Conservation (phyloP, 2,329 filamentous ascomycete species). For the Hymenoscyphus linearis region DNA sequence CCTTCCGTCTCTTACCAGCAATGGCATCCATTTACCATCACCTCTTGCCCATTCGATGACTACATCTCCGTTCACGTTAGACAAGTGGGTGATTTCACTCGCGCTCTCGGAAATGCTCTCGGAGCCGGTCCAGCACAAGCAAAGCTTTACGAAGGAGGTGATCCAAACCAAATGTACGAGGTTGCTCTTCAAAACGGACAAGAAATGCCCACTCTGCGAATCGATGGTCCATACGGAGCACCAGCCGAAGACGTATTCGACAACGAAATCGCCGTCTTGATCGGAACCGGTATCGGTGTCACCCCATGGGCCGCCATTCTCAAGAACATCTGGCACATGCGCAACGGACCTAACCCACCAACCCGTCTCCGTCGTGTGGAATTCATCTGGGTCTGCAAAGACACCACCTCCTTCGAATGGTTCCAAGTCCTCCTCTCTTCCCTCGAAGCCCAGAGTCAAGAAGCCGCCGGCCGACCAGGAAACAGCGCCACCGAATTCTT, state of each 20-base stretch:
- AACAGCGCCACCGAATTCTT: conserved; percentile 76
- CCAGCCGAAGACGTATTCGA: conserved; percentile 97
- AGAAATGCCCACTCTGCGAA: conserved; percentile 81
- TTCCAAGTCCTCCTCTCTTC: conserved; percentile 92
- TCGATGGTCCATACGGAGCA: conserved; percentile 94
- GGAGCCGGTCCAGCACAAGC: conserved; percentile 83
- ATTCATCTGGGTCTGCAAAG: conserved; percentile 98
- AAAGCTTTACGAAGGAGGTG: conserved; percentile 89
- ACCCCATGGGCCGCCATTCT: conserved; percentile 83
- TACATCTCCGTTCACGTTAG: conserved; percentile 93
- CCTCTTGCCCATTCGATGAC: conserved; percentile 91
- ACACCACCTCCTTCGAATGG: conserved; percentile 96
- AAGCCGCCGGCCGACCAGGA: conserved; percentile 61
- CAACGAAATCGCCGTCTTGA: conserved; percentile 81
- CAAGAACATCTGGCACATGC: conserved; percentile 98
- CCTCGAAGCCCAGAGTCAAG: conserved; percentile 77
- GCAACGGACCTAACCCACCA: conserved; percentile 83
- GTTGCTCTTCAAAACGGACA: conserved; percentile 91
- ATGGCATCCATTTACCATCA: conserved; percentile 99
- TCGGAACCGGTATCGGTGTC: conserved; percentile 82
- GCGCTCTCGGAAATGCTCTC: conserved; percentile 88
- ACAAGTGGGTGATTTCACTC: conserved; percentile 95
- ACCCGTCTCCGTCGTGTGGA: conserved; percentile 87
- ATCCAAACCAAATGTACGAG: conserved; percentile 96
- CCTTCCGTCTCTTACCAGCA: conserved; percentile 83